Evolutionary conservation across 257 asterid genomes (phyloP).

Genomic region (Ehretia macrophylla): DNA sequence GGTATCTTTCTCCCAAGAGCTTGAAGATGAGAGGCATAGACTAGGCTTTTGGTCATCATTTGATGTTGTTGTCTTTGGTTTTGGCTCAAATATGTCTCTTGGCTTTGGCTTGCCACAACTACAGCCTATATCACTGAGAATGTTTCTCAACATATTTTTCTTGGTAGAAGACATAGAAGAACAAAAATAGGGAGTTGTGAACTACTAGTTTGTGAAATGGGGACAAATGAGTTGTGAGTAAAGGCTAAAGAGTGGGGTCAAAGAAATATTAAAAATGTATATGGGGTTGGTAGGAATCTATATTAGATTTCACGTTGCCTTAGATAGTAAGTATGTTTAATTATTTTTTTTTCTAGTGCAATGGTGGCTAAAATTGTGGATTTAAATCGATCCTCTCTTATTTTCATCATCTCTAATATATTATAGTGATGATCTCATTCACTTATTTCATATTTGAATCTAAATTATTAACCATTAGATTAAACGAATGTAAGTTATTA

Average conservation of each 20-base stretch:
- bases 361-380: too few species aligned
- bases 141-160: constrained; percentile 23
- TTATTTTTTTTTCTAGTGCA: too few species aligned
- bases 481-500: too few species aligned
- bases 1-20: constrained; percentile 12
- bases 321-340: too few species aligned
- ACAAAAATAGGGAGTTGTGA: background rate
- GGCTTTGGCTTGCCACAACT: constrained; percentile 50
- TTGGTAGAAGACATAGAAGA: constrained; percentile 29
- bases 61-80: constrained; percentile 13
- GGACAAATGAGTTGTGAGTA: background rate
- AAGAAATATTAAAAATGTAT: too few species aligned
- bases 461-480: too few species aligned
- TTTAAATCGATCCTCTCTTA: too few species aligned
- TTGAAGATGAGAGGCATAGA: constrained; percentile 35
- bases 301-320: too few species aligned
- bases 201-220: background rate
- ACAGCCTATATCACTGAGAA: constrained; percentile 31
- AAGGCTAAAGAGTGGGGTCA: background rate
- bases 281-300: too few species aligned
- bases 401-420: too few species aligned
- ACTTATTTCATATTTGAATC: too few species aligned
- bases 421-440: too few species aligned
- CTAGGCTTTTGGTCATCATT: background rate
- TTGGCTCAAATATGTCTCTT: constrained; percentile 37